A percentile compares a stretch with the other conserved stretches of the same genome.
These are phyloP conservation scores for Closterium sp. DNA, from an alignment of 139 green algal genomes.

Conservation along the genomic window DNA sequence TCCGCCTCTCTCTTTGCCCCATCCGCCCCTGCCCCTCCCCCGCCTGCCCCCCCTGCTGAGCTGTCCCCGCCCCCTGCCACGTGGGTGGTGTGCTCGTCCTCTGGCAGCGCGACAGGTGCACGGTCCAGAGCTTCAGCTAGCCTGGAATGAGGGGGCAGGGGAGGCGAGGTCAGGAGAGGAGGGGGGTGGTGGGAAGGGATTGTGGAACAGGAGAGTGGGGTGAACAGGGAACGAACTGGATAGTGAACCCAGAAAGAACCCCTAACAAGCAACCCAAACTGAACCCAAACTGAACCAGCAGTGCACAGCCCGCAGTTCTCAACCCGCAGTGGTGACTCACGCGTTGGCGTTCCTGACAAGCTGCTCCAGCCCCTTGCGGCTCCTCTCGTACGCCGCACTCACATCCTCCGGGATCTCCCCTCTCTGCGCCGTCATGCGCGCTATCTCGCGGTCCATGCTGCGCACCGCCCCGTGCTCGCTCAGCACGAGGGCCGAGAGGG, in stretches of 20 bases:
- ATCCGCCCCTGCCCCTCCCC: constrained; percentile 1
- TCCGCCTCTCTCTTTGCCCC: not conserved
- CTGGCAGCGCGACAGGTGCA: constrained; percentile 65
- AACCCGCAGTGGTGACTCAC: too few relatives aligned
- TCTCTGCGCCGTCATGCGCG: constrained; percentile 52
- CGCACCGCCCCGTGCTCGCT: constrained; percentile 63
- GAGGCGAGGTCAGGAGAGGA: not conserved
- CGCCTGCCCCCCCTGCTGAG: not conserved
- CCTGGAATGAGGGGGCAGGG: constrained; percentile 2
- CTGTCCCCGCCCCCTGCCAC: constrained; percentile 1
- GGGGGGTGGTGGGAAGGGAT: not conserved
- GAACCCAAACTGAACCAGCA: not conserved
- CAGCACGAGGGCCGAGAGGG: constrained; percentile 56
- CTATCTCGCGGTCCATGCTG: constrained; percentile 61
- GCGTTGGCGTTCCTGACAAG: constrained; percentile 46
- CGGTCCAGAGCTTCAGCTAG: constrained; percentile 72
- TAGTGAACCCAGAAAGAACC: too few relatives aligned
- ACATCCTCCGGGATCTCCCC: constrained; percentile 80
- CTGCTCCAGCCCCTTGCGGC: constrained; percentile 65
- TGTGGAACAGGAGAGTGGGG: not conserved
- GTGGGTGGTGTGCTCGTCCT: constrained; percentile 42
- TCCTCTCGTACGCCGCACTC: constrained; percentile 67
- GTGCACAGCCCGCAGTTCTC: not conserved
- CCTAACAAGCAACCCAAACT: not conserved
- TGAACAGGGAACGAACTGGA: not conserved